Evolutionary conservation across 2,329 filamentous ascomycete genomes (phyloP).

Genomic region (Hymenoscyphus albidus): DNA sequence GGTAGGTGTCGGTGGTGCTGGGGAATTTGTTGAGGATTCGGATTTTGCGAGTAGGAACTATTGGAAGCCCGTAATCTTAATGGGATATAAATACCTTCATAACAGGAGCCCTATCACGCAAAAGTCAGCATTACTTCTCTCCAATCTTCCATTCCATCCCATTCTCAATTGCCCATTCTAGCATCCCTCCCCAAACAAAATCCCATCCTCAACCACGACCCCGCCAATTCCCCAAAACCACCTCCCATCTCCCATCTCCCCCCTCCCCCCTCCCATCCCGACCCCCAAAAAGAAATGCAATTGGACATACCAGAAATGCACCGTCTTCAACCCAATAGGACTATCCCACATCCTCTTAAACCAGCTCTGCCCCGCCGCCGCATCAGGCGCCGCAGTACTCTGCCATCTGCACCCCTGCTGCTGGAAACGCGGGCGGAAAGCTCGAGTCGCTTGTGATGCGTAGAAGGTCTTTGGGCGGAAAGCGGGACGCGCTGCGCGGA

Average conservation of each 20-base stretch:
- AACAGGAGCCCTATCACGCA: conserved; percentile 69
- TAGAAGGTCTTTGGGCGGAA: conserved; percentile 44
- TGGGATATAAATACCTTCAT: conserved; percentile 63
- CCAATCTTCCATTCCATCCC: not conserved
- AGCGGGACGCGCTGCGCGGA: conserved; percentile 51
- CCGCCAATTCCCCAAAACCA: not conserved
- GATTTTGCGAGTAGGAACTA: not conserved
- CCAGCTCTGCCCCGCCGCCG: conserved; percentile 47
- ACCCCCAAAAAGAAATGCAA: not conserved
- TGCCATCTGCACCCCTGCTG: conserved; percentile 62
- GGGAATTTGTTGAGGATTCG: not conserved
- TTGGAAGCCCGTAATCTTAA: not conserved
- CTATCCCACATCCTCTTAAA: conserved; percentile 82
- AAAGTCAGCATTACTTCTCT: conserved; percentile 18
- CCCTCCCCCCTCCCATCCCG: not conserved
- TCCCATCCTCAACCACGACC: not conserved
- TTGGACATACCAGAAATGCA: conserved; percentile 84
- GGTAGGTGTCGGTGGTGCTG: not conserved
- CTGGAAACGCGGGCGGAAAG: conserved; percentile 23
- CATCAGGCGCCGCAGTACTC: conserved; percentile 50
- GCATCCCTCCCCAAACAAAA: not conserved
- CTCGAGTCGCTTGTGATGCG: conserved; percentile 50
- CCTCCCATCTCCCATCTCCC: not conserved
- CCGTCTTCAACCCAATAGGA: conserved; percentile 81
- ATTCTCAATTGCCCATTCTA: not conserved